These are phyloP conservation scores for Metroxylon sagu DNA, from an alignment of 176 grass and related monocot genomes.

Conservation along the genomic window DNA sequence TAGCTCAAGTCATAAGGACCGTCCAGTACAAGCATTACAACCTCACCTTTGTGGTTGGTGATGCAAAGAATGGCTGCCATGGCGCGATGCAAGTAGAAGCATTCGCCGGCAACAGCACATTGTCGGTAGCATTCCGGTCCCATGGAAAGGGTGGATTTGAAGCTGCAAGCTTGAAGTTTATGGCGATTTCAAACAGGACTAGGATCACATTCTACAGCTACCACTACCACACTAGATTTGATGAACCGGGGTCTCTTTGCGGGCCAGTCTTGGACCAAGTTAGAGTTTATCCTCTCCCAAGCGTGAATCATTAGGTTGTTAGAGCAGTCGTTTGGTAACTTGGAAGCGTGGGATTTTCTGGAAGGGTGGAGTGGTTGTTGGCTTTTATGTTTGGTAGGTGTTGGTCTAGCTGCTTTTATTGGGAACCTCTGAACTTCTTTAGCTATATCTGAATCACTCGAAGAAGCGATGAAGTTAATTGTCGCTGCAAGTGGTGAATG, in stretches of 20 bases:
- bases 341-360: too few relatives aligned
- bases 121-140: conserved; percentile 72
- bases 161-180: conserved; percentile 47
- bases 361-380: too few relatives aligned
- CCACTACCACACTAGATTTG: conserved; percentile 79
- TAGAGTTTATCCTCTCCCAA: conserved; percentile 42
- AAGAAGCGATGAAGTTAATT: too few relatives aligned
- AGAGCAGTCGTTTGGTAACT: too few relatives aligned
- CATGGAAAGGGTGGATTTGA: conserved; percentile 39
- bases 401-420: too few relatives aligned
- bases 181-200: conserved; percentile 30
- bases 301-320: too few relatives aligned
- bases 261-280: conserved; percentile 84
- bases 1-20: conserved; percentile 92
- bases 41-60: conserved; percentile 70
- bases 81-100: conserved; percentile 87
- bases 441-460: too few relatives aligned
- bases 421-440: too few relatives aligned
- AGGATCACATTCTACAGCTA: conserved; percentile 97
- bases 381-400: too few relatives aligned
- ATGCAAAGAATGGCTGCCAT: conserved; percentile 83
- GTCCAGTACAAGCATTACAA: conserved; percentile 53
- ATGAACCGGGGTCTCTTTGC: conserved; percentile 59
- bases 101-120: conserved; percentile 73
- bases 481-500: too few relatives aligned